Evolutionary conservation across 2,329 filamentous ascomycete species (phyloP), one percentile per base, ranked within the genome.

Genomic region (Calonectria henricotiae): DNA sequence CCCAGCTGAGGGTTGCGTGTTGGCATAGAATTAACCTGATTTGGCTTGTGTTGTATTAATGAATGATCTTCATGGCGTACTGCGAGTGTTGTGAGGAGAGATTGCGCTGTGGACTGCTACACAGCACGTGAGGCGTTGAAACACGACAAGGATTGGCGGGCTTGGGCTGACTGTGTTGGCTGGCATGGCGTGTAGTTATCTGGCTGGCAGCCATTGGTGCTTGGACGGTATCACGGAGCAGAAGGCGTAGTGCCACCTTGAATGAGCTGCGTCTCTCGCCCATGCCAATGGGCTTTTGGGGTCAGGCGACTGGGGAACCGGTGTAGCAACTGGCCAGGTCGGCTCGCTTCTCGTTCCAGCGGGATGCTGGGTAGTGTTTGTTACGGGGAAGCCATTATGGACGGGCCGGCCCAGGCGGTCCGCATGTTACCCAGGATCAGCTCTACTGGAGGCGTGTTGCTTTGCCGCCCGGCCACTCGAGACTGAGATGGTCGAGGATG

Each of bases 221-320:
- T 43, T 49, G 54, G n/a, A 25, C 32, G 20, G 62, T 65, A 51
- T 41, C 27, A 65, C 62, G n/a, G 27, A 27, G 30, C 46, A 20
- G 37, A 43, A 55, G 55, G 32, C 54, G 67, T 55, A 30, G 67
- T 69, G 67, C 44, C 37, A 65, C 67, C 67, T 65, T 32, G n/a
- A 35, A 30, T 6, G 39, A 54, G 30, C 30, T 32, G 44, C 25
- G 25, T 65, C 51, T 65, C 49, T 65, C 51, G 11, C 54, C 37
- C 39, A 32, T 54, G 46, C 39, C 39, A 39, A 23, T n/a, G 47
- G 47, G 17, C 15, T 25, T 27, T 17, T 25, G 20, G 20, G 55
- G 62, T 69, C 67, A 69, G 62, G 61, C 61, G 67, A 62, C 55
- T 65, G 5, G 37, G 32, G 17, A 12, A 35, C 37, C 17, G 20